Base-by-base conservation (phyloP, 805 yeast genomes). In the Pichia heedii region DNA sequence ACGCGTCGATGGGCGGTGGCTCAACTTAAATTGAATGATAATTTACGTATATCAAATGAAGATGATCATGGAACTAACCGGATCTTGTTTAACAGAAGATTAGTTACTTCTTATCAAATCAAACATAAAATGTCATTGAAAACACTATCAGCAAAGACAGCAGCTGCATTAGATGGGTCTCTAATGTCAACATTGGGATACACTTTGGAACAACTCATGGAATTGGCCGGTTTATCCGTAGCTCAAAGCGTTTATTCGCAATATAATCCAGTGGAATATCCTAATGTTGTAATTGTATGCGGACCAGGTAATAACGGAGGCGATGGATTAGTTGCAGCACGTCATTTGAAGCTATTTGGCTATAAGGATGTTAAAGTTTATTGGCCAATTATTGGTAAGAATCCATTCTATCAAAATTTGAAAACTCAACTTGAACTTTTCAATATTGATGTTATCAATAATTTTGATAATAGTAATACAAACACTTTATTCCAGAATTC, bases 281-380 rank as follows among this genome's bases (percentile, higher is more conserved):
- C 67, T 33, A 66, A 61, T 11, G 65, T 89, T 35, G 19, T 46
- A 6, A 73, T 93, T 1, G 67, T 93, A 5, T 87, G 81, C 11
- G 98, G 98, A 0, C 97, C 97, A 0, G 98, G 98, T 1, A 93
- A 93, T 57, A 93, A 93, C 57, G 90, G 96, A 2, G 98, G 97
- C 2, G 98, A 93, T 63, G 98, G 97, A 0, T 66, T 93, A 13
- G 98, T 93, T 2, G 95, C 96, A 24, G 95, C 97, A 1, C 71
- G 98, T 36, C 98, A 93, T 59, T 67, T 93, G 49, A 76, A 77
- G 51, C 64, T 88, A 12, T 78, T 93, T 70, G 93, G 93, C 2
- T 86, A 79, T 58, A 24, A 40, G 19, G 65, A 67, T 5, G 96
- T 97, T 1, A 65, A 74, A 5, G 71, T 90, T 0, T 88, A 73